phyloP scores from a whole-genome alignment of 192 early-diverging fungal species.

The Nowakowskiella sp. region DNA sequence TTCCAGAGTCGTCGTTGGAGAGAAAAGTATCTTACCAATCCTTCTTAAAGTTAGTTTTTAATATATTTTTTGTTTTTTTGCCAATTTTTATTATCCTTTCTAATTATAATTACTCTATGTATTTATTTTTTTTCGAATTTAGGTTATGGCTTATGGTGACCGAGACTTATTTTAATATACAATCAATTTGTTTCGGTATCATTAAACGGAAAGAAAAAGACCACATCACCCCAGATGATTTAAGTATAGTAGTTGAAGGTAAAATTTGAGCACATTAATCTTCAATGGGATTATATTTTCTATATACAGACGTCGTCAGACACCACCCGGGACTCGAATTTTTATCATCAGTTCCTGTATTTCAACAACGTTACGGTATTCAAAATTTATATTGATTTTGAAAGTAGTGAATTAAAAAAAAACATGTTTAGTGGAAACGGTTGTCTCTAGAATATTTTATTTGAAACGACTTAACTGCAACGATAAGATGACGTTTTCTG shows the following conservation, averaged over 20 bases:
- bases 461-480: slow-evolving; percentile 52
- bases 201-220: too few relatives aligned
- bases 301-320: slow-evolving; percentile 60
- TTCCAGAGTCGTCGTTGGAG: slow-evolving; percentile 11
- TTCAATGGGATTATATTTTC: background rate
- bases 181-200: too few relatives aligned
- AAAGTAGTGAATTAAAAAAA: background rate
- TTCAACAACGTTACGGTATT: slow-evolving; percentile 75
- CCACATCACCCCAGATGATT: too few relatives aligned
- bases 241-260: too few relatives aligned
- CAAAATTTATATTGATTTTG: background rate
- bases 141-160: too few relatives aligned
- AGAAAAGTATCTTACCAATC: slow-evolving; percentile 8
- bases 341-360: slow-evolving; percentile 66
- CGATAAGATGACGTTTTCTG: slow-evolving; percentile 65
- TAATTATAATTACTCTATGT: too few relatives aligned
- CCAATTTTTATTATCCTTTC: too few relatives aligned
- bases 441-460: slow-evolving; percentile 83
- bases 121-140: too few relatives aligned
- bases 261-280: too few relatives aligned
- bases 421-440: slow-evolving; percentile 62
- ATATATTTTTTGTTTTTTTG: too few relatives aligned
- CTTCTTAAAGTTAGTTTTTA: too few relatives aligned
- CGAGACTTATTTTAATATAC: too few relatives aligned
- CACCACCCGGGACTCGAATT: slow-evolving; percentile 86